Conservation (phyloP, 2,329 filamentous ascomycete genomes). For the Trichophyton schoenleinii region DNA sequence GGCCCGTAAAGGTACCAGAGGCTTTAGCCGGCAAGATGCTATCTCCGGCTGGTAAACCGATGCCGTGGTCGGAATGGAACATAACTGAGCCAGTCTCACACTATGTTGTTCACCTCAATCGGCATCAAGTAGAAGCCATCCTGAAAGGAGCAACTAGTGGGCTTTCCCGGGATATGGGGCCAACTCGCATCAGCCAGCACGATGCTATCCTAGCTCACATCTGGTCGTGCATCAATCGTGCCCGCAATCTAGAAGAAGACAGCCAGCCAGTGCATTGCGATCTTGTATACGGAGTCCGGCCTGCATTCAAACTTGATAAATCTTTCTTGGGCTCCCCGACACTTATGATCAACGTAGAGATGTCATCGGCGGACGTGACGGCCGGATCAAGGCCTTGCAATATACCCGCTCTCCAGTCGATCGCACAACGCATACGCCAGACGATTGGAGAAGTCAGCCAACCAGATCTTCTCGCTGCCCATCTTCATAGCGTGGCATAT, state of each 20-base stretch:
- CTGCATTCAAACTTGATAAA: background rate
- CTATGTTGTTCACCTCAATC: conserved; percentile 28
- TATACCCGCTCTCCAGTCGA: background rate
- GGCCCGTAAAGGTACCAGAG: background rate
- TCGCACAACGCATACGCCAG: background rate
- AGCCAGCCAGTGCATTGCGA: background rate
- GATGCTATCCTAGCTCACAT: conserved; percentile 38
- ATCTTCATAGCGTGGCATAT: conserved; percentile 33
- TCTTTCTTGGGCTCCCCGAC: background rate
- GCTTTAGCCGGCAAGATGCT: no score
- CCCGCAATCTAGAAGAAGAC: conserved; percentile 11
- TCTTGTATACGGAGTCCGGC: background rate
- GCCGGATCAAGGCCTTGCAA: background rate
- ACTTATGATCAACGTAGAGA: background rate
- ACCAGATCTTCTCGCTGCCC: conserved; percentile 21
- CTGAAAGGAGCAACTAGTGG: conserved; percentile 13
- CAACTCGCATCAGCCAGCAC: conserved; percentile 27
- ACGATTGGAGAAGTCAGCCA: background rate
- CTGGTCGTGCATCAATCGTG: conserved; percentile 35
- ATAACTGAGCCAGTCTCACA: conserved; percentile 16
- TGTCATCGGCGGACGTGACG: background rate
- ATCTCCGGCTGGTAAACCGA: background rate
- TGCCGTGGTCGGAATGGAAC: background rate
- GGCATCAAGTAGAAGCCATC: conserved; percentile 25
- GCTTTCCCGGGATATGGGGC: conserved; percentile 7